Conservation (phyloP, 2,329 filamentous ascomycete genomes). For the Aspergillus udagawae region DNA sequence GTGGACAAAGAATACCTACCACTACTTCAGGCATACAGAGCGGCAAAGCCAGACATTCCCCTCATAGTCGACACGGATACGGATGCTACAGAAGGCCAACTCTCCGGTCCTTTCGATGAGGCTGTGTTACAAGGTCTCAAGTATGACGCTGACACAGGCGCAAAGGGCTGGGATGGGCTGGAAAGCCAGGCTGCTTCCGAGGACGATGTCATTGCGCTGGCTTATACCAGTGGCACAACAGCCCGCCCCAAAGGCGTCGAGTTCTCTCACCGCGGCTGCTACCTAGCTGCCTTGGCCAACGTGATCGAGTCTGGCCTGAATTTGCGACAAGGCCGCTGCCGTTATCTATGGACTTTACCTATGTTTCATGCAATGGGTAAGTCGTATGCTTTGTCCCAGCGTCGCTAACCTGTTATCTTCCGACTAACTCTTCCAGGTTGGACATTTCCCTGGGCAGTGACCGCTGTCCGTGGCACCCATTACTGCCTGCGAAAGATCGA, state of each 20-base stretch:
- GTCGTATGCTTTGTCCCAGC: constrained; percentile 12
- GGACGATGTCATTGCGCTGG: constrained; percentile 76
- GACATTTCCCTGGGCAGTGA: constrained; percentile 93
- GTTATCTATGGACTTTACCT: constrained; percentile 87
- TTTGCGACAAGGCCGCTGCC: constrained; percentile 62
- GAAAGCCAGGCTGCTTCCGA: constrained; percentile 68
- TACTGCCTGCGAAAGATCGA: constrained; percentile 94
- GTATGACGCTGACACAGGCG: constrained; percentile 63
- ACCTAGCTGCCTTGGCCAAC: constrained; percentile 80
- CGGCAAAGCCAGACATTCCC: constrained; percentile 58
- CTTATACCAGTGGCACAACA: constrained; percentile 92
- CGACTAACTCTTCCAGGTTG: constrained; percentile 48
- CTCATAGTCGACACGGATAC: constrained; percentile 82
- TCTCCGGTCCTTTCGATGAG: constrained; percentile 76
- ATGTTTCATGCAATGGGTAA: constrained; percentile 68
- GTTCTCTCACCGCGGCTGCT: constrained; percentile 82
- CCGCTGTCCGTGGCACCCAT: constrained; percentile 87
- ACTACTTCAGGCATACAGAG: constrained; percentile 64
- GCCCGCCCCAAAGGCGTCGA: constrained; percentile 89
- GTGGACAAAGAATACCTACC: constrained; percentile 75
- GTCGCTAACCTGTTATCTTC: constrained; percentile 23
- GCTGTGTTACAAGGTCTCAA: constrained; percentile 76
- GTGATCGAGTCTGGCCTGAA: constrained; percentile 86
- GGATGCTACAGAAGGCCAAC: constrained; percentile 68
- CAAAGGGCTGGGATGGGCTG: constrained; percentile 72